These are phyloP conservation scores for Hymenoscyphus albidus DNA, from an alignment of 2,329 filamentous ascomycete genomes.

Conservation along the genomic window DNA sequence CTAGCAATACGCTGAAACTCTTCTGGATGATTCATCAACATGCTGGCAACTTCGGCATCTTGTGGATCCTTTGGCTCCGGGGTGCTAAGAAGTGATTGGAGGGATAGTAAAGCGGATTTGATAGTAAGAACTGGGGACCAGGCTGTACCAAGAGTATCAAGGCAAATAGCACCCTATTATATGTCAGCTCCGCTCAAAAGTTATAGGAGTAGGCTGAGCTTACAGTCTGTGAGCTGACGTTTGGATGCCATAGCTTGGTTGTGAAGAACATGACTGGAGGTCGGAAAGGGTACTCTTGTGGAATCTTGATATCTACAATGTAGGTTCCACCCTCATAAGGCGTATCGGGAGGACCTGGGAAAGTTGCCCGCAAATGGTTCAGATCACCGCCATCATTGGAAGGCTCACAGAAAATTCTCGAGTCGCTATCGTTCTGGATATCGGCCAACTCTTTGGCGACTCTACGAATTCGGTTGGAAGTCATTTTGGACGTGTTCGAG, in stretches of 20 bases:
- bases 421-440: conserved; percentile 69
- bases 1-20: conserved; percentile 78
- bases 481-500: conserved; percentile 21
- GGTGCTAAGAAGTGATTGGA: conserved; percentile 87
- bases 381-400: conserved; percentile 59
- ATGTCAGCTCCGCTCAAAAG: conserved; percentile 27
- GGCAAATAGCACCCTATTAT: conserved; percentile 83
- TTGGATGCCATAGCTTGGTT: conserved; percentile 96
- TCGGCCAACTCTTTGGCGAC: conserved; percentile 75
- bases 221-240: conserved; percentile 91
- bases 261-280: conserved; percentile 87
- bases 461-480: conserved; percentile 42
- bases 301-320: conserved; percentile 80
- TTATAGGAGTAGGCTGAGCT: conserved; percentile 34
- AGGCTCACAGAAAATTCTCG: conserved; percentile 68
- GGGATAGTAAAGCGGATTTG: conserved; percentile 87
- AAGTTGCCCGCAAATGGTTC: conserved; percentile 76
- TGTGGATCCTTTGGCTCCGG: conserved; percentile 96
- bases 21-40: conserved; percentile 76
- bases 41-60: conserved; percentile 89
- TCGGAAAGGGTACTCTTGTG: conserved; percentile 87
- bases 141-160: conserved; percentile 82
- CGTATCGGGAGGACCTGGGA: conserved; percentile 84
- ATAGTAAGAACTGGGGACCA: conserved; percentile 98
- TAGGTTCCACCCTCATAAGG: conserved; percentile 87